Conservation (phyloP, 2,329 filamentous ascomycete genomes). For the Hypoxylon sp. region DNA sequence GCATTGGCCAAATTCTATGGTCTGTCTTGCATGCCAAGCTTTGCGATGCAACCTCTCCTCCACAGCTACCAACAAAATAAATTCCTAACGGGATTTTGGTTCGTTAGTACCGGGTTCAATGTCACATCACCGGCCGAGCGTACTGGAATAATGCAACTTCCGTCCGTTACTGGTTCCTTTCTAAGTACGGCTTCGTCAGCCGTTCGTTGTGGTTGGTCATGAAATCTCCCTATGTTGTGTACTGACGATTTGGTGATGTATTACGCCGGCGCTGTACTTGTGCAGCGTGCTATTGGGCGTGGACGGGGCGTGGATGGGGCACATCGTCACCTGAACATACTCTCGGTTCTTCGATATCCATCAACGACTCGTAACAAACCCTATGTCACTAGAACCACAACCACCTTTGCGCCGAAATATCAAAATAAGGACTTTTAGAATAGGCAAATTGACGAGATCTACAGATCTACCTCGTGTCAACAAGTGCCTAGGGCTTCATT, state of each 20-base stretch:
- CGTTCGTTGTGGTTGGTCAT: slow-evolving; percentile 32
- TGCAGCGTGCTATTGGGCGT: slow-evolving; percentile 18
- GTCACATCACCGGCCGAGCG: slow-evolving; percentile 36
- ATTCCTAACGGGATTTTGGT: slow-evolving; percentile 28
- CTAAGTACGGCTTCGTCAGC: slow-evolving; percentile 35
- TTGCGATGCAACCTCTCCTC: slow-evolving; percentile 41
- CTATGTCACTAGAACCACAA: slow-evolving; percentile 4
- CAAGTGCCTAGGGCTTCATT: slow-evolving; percentile 11
- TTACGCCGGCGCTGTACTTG: slow-evolving; percentile 14
- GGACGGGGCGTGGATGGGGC: slow-evolving; percentile 16
- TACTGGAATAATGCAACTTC: slow-evolving; percentile 37
- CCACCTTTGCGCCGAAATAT: slow-evolving; percentile 8
- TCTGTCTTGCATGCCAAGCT: slow-evolving; percentile 47
- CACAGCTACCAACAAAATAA: slow-evolving; percentile 30
- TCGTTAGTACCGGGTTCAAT: slow-evolving; percentile 29
- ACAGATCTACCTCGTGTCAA: slow-evolving; percentile 45
- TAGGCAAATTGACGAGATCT: slow-evolving; percentile 33
- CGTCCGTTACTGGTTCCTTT: slow-evolving; percentile 32
- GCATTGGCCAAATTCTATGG: slow-evolving; percentile 22
- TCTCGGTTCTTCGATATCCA: slow-evolving; percentile 3
- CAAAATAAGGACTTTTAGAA: slow-evolving; percentile 4
- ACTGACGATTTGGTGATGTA: slow-evolving; percentile 39
- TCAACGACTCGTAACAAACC: slow-evolving; percentile 6
- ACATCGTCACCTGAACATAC: slow-evolving; percentile 24
- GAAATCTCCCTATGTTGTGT: slow-evolving; percentile 16